Evolutionary conservation across 352 stramenopile genomes (phyloP), one percentile per base, ranked within the genome.

Genomic region (Globisporangium alternatum): DNA sequence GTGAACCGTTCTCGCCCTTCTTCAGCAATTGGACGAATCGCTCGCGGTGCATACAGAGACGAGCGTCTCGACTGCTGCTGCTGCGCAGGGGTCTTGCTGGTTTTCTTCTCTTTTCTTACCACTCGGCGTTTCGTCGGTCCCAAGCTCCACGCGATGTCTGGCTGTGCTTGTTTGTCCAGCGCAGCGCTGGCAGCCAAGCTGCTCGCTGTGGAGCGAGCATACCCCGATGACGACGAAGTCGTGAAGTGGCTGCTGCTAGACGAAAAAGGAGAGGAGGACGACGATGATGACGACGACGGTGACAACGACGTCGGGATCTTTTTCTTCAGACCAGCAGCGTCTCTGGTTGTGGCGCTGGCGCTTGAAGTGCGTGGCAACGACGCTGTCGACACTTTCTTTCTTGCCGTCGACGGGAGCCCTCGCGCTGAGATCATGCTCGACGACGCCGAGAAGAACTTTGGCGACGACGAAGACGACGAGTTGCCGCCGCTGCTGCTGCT

Each of bases 31-130:
- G 49, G 43, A 13, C 59, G 65, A 25, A 66, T 59, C 15, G 31
- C 35, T 31, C 58, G 65, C n/a, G 65, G 37, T 9, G 58, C 53
- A 28, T 65, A 66, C 37, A 66, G 13, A 8, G 53, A 70, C 65
- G 68, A 51, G 21, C 61, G 54, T 21, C 54, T 60, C 33, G 51
- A 19, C 13, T 31, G 35, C 3, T 30, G 13, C 28, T 39, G 45
- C 2, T 30, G 13, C 3, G 28, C 22, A 1, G 53, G 33, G 6
- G n/a, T 74, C 61, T 76, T 81, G 13, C 51, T 43, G 44, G 35
- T 72, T 56, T 76, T 80, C 63, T 70, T 80, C 12, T 80, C 69
- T 62, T 81, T 81, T 51, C 64, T 72, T n/a, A 39, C 22, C 25
- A 68, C 60, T 22, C 59, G 60, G 1, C 78, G 68, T 41, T 82